Conservation (phyloP, 495 filamentous ascomycete genomes). For the Hypomontagnella monticulosa region DNA sequence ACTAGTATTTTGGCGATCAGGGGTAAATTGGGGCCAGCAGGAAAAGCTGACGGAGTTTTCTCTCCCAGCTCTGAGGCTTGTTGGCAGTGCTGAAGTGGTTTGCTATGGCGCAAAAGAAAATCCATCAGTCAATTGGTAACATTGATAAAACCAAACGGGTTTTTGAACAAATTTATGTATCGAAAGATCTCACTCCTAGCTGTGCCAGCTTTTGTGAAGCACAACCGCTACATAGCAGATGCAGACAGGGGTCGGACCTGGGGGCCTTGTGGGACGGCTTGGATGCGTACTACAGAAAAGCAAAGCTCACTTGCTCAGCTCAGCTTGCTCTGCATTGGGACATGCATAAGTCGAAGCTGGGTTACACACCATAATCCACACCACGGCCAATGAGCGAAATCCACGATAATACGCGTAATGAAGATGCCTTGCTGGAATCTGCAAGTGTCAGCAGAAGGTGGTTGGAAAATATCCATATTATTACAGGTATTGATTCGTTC, state of each 20-base stretch:
- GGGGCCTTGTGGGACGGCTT: conserved; percentile 21
- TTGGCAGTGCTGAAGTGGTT: conserved; percentile 19
- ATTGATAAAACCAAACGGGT: conserved; percentile 10
- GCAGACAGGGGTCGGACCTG: conserved; percentile 15
- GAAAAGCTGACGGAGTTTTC: conserved; percentile 13
- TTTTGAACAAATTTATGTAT: conserved; percentile 33
- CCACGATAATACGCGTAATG: conserved; percentile 45
- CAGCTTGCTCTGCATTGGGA: conserved; percentile 38
- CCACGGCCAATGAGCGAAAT: conserved; percentile 41
- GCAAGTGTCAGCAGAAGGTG: conserved; percentile 40
- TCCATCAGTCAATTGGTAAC: conserved; percentile 29
- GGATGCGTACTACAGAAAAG: conserved; percentile 28
- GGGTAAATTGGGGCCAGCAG: conserved; percentile 37
- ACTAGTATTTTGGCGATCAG: conserved; percentile 37
- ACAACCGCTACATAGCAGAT: conserved; percentile 1
- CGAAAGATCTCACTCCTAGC: conserved; percentile 9
- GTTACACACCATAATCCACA: conserved; percentile 29
- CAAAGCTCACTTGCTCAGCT: conserved; percentile 35
- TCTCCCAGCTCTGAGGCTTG: conserved; percentile 13
- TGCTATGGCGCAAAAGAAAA: conserved; percentile 8
- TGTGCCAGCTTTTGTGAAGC: conserved; percentile 15
- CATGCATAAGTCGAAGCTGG: conserved; percentile 43
- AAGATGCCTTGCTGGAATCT: conserved; percentile 38
- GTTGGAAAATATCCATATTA: conserved; percentile 26
- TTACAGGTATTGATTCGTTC: conserved; percentile 27